These are phyloP conservation scores for Boletus subcaerulescens DNA, from an alignment of 768 basidiomycete genomes.

Conservation along the genomic window DNA sequence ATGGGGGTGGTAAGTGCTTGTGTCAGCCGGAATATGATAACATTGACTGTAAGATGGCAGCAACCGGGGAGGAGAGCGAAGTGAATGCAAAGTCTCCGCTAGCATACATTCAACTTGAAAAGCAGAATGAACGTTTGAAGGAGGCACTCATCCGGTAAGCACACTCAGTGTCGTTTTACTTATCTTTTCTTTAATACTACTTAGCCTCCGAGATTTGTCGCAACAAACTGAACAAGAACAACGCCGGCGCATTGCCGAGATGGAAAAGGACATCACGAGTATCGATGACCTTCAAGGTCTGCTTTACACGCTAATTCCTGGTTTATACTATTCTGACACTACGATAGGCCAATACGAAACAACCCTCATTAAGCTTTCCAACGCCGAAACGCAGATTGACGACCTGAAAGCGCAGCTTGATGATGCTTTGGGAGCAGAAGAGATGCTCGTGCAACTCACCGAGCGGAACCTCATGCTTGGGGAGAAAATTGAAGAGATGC, in stretches of 20 bases:
- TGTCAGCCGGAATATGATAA: background rate
- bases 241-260: slow-evolving; percentile 72
- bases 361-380: slow-evolving; percentile 73
- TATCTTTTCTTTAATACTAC: background rate
- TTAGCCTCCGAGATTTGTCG: slow-evolving; percentile 82
- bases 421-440: slow-evolving; percentile 92
- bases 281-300: slow-evolving; percentile 80
- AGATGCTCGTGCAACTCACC: slow-evolving; percentile 92
- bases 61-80: slow-evolving; percentile 28
- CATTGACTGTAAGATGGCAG: slow-evolving; percentile 14
- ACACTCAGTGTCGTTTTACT: background rate
- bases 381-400: slow-evolving; percentile 90
- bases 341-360: slow-evolving; percentile 73
- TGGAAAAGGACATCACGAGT: slow-evolving; percentile 83
- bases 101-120: slow-evolving; percentile 85
- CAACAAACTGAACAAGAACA: slow-evolving; percentile 87
- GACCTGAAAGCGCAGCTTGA: slow-evolving; percentile 93
- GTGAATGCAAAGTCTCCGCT: slow-evolving; percentile 52
- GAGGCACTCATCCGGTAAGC: slow-evolving; percentile 84
- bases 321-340: slow-evolving; percentile 4
- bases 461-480: slow-evolving; percentile 90
- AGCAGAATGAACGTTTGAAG: slow-evolving; percentile 93
- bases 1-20: slow-evolving; percentile 38
- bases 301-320: background rate
- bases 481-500: slow-evolving; percentile 99